Evolutionary conservation across 495 filamentous ascomycete species (phyloP).

Genomic region (Penicillium flavigenum): DNA sequence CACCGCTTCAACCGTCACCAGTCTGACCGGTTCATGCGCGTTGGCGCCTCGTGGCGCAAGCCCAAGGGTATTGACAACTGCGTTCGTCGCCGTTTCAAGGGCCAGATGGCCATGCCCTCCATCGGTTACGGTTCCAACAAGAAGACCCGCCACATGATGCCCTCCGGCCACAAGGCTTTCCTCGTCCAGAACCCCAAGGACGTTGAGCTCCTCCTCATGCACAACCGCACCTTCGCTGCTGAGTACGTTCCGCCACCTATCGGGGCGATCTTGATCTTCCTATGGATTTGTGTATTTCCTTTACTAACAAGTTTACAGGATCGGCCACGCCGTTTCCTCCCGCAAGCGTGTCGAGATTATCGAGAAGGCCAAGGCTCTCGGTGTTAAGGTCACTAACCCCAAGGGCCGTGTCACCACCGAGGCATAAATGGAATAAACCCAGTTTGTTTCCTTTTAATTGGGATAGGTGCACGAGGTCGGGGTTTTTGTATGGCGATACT

Average conservation of each 20-base stretch:
- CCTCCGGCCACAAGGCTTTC: slow-evolving; percentile 99
- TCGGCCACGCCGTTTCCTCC: slow-evolving; percentile 94
- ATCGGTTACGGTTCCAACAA: slow-evolving; percentile 98
- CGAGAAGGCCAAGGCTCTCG: slow-evolving; percentile 91
- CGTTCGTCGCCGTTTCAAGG: slow-evolving; percentile 89
- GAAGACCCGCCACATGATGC: slow-evolving; percentile 98
- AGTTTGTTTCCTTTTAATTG: slow-evolving; percentile 34
- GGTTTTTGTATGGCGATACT: slow-evolving; percentile 34
- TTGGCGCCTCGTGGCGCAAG: slow-evolving; percentile 34
- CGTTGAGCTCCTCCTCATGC: slow-evolving; percentile 97
- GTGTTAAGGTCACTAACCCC: slow-evolving; percentile 98
- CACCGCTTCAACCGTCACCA: slow-evolving; percentile 94
- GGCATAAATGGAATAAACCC: slow-evolving; percentile 63
- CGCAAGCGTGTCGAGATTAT: slow-evolving; percentile 98
- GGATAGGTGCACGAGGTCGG: slow-evolving; percentile 30
- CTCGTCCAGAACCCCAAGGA: slow-evolving; percentile 94
- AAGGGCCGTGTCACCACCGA: slow-evolving; percentile 98
- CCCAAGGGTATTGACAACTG: slow-evolving; percentile 72
- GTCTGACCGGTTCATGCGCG: slow-evolving; percentile 90
- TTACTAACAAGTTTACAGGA: slow-evolving; percentile 55
- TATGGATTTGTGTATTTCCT: no score
- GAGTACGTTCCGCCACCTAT: slow-evolving; percentile 64
- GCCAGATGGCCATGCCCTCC: slow-evolving; percentile 94
- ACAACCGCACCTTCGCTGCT: slow-evolving; percentile 97
- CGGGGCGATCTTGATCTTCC: background rate